Conservation (phyloP, 176 grass and related monocot species). For the Poa pratensis region DNA sequence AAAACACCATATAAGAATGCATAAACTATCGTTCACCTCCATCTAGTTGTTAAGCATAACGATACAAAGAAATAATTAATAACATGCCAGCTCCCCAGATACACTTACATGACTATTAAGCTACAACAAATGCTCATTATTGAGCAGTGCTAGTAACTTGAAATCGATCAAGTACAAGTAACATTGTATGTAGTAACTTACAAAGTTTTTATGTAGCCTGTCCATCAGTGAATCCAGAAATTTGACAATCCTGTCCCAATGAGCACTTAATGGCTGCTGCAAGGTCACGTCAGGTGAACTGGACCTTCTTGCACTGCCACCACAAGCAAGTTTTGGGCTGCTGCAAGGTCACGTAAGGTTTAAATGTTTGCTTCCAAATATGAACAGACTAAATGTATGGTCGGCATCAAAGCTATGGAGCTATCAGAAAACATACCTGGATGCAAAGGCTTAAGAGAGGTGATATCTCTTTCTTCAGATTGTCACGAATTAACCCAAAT, state of each 20-base stretch:
- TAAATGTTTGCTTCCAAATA: slow-evolving; percentile 22
- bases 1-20: background rate
- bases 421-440: slow-evolving; percentile 54
- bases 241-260: slow-evolving; percentile 84
- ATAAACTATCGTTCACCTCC: background rate
- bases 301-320: slow-evolving; percentile 54
- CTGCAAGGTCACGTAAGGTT: no score
- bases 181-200: slow-evolving; percentile 48
- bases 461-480: slow-evolving; percentile 91
- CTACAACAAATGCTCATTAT: background rate
- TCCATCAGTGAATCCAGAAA: slow-evolving; percentile 91
- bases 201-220: slow-evolving; percentile 71
- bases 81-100: background rate
- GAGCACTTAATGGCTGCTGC: slow-evolving; percentile 65
- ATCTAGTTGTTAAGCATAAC: background rate
- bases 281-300: slow-evolving; percentile 61
- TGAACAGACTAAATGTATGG: slow-evolving; percentile 35
- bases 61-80: background rate
- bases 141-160: background rate
- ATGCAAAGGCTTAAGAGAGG: slow-evolving; percentile 82
- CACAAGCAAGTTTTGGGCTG: slow-evolving; percentile 78
- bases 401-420: background rate
- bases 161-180: slow-evolving; percentile 19
- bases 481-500: slow-evolving; percentile 85
- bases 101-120: slow-evolving; percentile 31